Evolutionary conservation across 2,329 filamentous ascomycete species (phyloP).

Genomic region (Colletotrichum cereale): DNA sequence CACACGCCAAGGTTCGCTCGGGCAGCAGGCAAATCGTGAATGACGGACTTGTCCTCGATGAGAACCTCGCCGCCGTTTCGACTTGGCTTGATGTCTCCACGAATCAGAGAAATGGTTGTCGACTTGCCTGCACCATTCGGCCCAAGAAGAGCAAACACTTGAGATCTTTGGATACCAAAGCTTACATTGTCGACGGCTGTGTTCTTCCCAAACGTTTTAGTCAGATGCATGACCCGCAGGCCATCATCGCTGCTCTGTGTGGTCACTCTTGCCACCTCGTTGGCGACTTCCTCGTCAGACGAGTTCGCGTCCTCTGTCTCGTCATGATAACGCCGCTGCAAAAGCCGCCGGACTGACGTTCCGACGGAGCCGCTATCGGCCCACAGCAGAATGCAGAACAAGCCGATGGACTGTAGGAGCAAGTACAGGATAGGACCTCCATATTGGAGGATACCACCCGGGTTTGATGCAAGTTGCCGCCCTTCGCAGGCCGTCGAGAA

Average conservation of each 20-base stretch:
- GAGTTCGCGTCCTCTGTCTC: slow-evolving; percentile 42
- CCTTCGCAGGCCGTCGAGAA: slow-evolving; percentile 84
- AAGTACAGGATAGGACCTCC: slow-evolving; percentile 90
- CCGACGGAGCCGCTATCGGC: slow-evolving; percentile 81
- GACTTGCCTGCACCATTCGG: slow-evolving; percentile 94
- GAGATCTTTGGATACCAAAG: slow-evolving; percentile 82
- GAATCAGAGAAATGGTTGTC: slow-evolving; percentile 88
- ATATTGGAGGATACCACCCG: slow-evolving; percentile 79
- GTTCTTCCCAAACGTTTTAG: slow-evolving; percentile 81
- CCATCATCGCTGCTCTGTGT: slow-evolving; percentile 67
- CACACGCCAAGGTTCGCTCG: slow-evolving; percentile 89
- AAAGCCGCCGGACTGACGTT: slow-evolving; percentile 58
- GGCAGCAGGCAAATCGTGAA: slow-evolving; percentile 77
- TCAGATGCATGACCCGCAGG: slow-evolving; percentile 83
- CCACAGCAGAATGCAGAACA: slow-evolving; percentile 82
- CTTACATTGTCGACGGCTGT: slow-evolving; percentile 90
- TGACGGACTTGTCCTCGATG: slow-evolving; percentile 82
- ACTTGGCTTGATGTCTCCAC: slow-evolving; percentile 86
- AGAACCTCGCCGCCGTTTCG: slow-evolving; percentile 81
- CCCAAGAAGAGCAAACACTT: slow-evolving; percentile 90
- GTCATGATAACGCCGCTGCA: slow-evolving; percentile 25
- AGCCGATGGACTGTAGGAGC: slow-evolving; percentile 76
- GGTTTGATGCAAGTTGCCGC: slow-evolving; percentile 72
- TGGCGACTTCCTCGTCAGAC: slow-evolving; percentile 71
- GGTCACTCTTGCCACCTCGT: slow-evolving; percentile 73